Base-by-base conservation (phyloP, 202 grass and related monocot species). In the Brachypodium distachyon region DNA sequence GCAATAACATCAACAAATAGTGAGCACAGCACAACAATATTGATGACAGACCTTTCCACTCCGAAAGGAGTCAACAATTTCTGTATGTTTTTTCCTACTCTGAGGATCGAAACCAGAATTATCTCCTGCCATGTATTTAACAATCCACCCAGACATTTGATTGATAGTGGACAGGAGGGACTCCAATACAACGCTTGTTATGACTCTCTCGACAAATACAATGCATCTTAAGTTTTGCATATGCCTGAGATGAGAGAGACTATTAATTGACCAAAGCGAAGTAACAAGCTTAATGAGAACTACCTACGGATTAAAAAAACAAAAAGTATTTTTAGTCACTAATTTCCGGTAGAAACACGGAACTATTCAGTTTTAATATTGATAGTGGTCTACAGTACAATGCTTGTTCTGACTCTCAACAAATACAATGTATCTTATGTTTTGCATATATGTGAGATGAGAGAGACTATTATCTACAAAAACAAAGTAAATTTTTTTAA, bases 131-230 rank as follows among this genome's bases (percentile, higher is more conserved):
- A 92, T 87, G 60, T 85, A 44, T 70, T 50, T 77, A 63, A 84
- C 73, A 84, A 6, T 80, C 88, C 88, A 95, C 47, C 74, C 74
- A 13, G 86, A 87, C 73, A 96, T 70, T 66, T 85, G 28, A 65
- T 54, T 51, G 40, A 92, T 81, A 63, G 61, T 77, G 56, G 73
- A 79, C 22, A 96, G 74, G 19, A 89, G 74, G 41, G 84, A 77
- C 59, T 87, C 61, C 66, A 96, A 74, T 21, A 96, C 78, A 46
- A 85, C 83, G 44, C 86, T 83, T 85, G 92, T 81, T 59, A 96
- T 77, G 28, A 96, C 73, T 81, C 92, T 91, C 28, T 92, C 12
- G 26, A 96, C 92, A 83, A 96, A 96, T 50, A 96, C 74, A 72
- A 96, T 96, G 77, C 92, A 96, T 85, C 89, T 89, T 58, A 96